These are phyloP conservation scores for Schoenoplectus tabernaemontani DNA, from an alignment of 202 grass and related monocot species.

Conservation along the genomic window DNA sequence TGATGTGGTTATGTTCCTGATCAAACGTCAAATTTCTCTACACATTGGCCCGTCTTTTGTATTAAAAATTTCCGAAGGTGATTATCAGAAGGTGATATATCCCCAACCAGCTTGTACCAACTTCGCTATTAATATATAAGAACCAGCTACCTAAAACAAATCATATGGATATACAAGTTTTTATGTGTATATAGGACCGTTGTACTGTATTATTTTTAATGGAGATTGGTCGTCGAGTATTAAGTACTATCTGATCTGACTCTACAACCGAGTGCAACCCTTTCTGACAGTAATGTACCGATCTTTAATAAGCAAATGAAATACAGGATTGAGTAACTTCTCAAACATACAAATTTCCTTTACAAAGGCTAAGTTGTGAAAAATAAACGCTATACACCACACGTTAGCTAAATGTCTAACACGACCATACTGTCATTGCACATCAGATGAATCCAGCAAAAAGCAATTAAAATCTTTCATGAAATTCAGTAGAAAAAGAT, in stretches of 20 bases:
- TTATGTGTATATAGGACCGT: no score
- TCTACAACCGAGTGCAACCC: neutral
- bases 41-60: no score
- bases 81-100: no score
- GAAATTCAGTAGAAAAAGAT: neutral
- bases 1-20: no score
- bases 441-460: neutral
- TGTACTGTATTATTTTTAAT: neutral
- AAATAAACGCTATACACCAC: conserved; percentile 17
- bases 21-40: no score
- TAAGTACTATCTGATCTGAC: neutral
- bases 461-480: neutral
- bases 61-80: no score
- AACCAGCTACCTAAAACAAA: no score
- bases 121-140: no score
- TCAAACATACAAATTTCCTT: conserved; percentile 18
- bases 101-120: no score
- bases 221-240: neutral
- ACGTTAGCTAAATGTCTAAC: conserved; percentile 26
- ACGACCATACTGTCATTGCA: conserved; percentile 4
- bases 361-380: conserved; percentile 18
- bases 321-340: conserved; percentile 14
- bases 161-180: no score
- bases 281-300: neutral
- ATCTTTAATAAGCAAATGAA: conserved; percentile 12